Evolutionary conservation across 192 early-diverging fungal species (phyloP).

Genomic region (Phycomyces blakesleeanus): DNA sequence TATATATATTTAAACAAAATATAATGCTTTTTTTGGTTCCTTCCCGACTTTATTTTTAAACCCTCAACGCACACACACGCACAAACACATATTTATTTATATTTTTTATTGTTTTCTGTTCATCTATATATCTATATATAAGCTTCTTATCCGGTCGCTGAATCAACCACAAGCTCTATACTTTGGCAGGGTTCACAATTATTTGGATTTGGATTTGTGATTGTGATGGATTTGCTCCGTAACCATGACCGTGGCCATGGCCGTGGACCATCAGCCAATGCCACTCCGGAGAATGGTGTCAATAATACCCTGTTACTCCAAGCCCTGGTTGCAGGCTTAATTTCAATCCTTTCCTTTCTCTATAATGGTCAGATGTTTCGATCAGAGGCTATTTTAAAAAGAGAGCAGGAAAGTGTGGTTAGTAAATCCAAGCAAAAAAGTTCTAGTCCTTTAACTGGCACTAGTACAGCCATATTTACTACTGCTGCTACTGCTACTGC

Average conservation of each 20-base stretch:
- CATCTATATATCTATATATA: too few species aligned
- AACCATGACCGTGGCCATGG: too few species aligned
- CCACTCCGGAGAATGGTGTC: conserved; percentile 19
- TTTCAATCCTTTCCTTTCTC: conserved; percentile 11
- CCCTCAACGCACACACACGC: too few species aligned
- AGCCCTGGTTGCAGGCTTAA: conserved; percentile 16
- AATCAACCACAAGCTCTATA: conserved; percentile 27
- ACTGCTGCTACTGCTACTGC: too few species aligned
- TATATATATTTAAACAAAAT: too few species aligned
- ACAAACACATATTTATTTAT: too few species aligned
- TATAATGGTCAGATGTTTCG: conserved; percentile 23
- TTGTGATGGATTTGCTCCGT: conserved; percentile 30
- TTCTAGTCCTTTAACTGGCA: too few species aligned
- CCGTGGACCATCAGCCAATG: conserved; percentile 8
- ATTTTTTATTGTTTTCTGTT: conserved; percentile 6
- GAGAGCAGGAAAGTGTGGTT: too few species aligned
- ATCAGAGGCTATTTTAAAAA: conserved; percentile 5
- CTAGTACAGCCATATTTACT: too few species aligned
- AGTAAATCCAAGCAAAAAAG: too few species aligned
- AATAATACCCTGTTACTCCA: conserved; percentile 24
- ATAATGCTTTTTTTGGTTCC: not conserved
- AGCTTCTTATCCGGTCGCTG: conserved; percentile 34
- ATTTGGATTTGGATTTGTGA: conserved; percentile 28
- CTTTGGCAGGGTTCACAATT: conserved; percentile 34
- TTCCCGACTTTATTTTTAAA: too few species aligned